These are phyloP conservation scores for Penicillium coprophilum DNA, from an alignment of 495 filamentous ascomycete genomes.

Conservation along the genomic window DNA sequence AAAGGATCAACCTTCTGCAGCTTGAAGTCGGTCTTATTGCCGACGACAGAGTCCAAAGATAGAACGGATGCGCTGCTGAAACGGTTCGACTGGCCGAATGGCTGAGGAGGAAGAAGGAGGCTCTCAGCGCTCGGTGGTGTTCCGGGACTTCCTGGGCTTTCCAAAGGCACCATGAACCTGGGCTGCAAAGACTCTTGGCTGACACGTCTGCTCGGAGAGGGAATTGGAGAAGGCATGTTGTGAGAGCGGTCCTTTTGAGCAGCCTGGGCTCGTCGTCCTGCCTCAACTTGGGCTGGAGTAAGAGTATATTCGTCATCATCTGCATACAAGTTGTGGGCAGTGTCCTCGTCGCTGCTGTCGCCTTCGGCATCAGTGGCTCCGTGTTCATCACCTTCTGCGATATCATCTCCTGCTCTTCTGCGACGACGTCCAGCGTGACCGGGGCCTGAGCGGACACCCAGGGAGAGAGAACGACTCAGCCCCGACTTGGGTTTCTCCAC, in stretches of 20 bases:
- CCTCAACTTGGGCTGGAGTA: slow-evolving; percentile 41
- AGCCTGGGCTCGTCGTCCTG: slow-evolving; percentile 34
- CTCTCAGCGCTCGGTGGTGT: slow-evolving; percentile 37
- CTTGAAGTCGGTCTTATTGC: slow-evolving; percentile 60
- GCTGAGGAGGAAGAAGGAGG: slow-evolving; percentile 32
- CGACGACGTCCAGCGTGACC: slow-evolving; percentile 41
- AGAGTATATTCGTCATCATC: slow-evolving; percentile 49
- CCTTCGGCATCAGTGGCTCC: slow-evolving; percentile 29
- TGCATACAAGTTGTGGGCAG: slow-evolving; percentile 35
- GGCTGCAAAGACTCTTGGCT: slow-evolving; percentile 35
- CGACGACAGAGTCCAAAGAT: slow-evolving; percentile 56
- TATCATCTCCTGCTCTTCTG: background rate
- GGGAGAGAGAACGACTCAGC: slow-evolving; percentile 42
- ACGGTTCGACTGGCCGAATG: slow-evolving; percentile 35
- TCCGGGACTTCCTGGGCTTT: slow-evolving; percentile 23
- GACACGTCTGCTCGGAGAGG: slow-evolving; percentile 19
- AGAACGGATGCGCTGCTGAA: slow-evolving; percentile 50
- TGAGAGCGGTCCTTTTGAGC: slow-evolving; percentile 17
- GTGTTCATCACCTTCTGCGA: slow-evolving; percentile 22
- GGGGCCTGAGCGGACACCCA: slow-evolving; percentile 47
- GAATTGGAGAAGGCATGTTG: background rate
- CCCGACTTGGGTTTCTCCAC: slow-evolving; percentile 40
- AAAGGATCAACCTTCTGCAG: slow-evolving; percentile 71
- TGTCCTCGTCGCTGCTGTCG: slow-evolving; percentile 45
- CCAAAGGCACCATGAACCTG: slow-evolving; percentile 10